These are phyloP conservation scores for Antarctomyces pellizariae DNA, from an alignment of 495 filamentous ascomycete genomes.

Conservation along the genomic window DNA sequence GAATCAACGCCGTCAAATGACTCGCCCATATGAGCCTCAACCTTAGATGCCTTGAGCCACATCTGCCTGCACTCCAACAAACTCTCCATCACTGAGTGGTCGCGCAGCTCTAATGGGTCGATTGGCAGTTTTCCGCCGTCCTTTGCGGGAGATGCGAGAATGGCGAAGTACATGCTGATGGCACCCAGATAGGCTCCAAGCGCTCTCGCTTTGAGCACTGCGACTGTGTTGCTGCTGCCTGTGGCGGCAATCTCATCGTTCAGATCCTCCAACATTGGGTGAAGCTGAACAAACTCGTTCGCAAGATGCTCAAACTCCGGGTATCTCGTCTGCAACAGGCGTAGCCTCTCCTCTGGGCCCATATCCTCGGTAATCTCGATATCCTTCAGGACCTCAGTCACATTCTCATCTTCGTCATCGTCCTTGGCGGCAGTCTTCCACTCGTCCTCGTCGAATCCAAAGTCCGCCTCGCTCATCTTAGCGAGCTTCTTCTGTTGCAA, in stretches of 20 bases:
- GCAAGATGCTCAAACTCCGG: slow-evolving; percentile 78
- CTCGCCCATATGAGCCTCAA: neutral
- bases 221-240: slow-evolving; percentile 21
- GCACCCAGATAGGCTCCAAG: slow-evolving; percentile 65
- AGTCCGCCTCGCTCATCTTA: slow-evolving; percentile 72
- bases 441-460: slow-evolving; percentile 71
- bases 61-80: slow-evolving; percentile 56
- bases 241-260: slow-evolving; percentile 22
- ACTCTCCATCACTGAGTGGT: slow-evolving; percentile 73
- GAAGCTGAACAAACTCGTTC: slow-evolving; percentile 53
- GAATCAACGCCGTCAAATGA: slow-evolving; percentile 1
- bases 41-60: slow-evolving; percentile 48
- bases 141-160: slow-evolving; percentile 52
- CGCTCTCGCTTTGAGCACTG: slow-evolving; percentile 49
- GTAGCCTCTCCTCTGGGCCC: slow-evolving; percentile 46
- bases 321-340: slow-evolving; percentile 55
- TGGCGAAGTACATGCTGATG: slow-evolving; percentile 79
- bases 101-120: slow-evolving; percentile 45
- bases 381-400: slow-evolving; percentile 68
- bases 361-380: slow-evolving; percentile 61
- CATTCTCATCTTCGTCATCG: slow-evolving; percentile 27
- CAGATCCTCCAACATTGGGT: slow-evolving; percentile 37
- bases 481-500: slow-evolving; percentile 75
- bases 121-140: slow-evolving; percentile 28
- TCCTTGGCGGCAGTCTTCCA: slow-evolving; percentile 32